These are phyloP conservation scores for Borovskyia barvae DNA, from an alignment of 208 protist species.

Conservation along the genomic window DNA sequence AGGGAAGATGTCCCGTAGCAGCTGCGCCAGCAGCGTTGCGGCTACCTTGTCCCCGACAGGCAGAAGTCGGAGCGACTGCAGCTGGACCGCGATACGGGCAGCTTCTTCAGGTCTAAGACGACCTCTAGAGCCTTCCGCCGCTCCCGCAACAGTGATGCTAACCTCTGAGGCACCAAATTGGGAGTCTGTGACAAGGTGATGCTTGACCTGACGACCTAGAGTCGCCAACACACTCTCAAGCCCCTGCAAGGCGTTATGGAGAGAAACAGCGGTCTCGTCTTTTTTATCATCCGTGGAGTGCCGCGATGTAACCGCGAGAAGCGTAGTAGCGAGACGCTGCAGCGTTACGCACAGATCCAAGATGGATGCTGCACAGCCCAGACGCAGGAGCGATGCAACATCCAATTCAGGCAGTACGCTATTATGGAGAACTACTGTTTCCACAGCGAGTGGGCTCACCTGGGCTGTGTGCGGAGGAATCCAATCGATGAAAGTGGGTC, in stretches of 20 bases:
- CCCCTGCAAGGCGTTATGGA: slow-evolving; percentile 30
- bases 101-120: slow-evolving; percentile 10
- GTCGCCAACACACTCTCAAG: slow-evolving; percentile 39
- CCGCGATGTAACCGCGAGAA: slow-evolving; percentile 23
- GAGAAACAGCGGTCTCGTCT: not conserved
- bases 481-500: too few species aligned
- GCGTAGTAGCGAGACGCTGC: slow-evolving; percentile 49
- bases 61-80: slow-evolving; percentile 50
- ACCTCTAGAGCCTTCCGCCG: too few species aligned
- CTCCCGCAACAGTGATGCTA: too few species aligned
- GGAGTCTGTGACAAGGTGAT: slow-evolving; percentile 13
- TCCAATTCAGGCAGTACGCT: slow-evolving; percentile 44
- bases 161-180: too few species aligned
- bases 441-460: slow-evolving; percentile 39
- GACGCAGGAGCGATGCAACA: slow-evolving; percentile 21
- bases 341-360: slow-evolving; percentile 52
- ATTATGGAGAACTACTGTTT: slow-evolving; percentile 62
- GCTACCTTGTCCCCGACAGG: slow-evolving; percentile 16
- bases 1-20: slow-evolving; percentile 63
- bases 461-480: slow-evolving; percentile 57
- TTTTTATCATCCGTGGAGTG: not conserved
- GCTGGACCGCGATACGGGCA: slow-evolving; percentile 13
- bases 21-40: slow-evolving; percentile 23
- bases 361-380: slow-evolving; percentile 30
- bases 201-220: slow-evolving; percentile 24